Conservation (phyloP, 2,329 filamentous ascomycete genomes). For the Cladosporium sp. region DNA sequence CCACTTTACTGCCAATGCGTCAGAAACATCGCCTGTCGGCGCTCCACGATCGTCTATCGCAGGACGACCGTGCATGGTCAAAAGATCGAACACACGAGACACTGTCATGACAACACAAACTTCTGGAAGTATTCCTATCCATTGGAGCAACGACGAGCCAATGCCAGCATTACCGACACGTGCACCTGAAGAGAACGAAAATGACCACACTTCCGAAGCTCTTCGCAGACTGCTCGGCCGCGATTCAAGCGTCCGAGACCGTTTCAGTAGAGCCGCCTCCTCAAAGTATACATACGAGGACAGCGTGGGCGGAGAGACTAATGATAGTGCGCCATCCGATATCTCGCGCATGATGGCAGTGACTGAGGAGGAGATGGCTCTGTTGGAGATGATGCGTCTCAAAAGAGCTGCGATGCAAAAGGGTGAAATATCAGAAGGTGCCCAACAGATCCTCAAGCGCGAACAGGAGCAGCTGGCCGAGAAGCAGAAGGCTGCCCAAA, state of each 20-base stretch:
- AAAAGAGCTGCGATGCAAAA: slow-evolving; percentile 51
- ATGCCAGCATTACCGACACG: slow-evolving; percentile 18
- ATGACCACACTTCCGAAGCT: slow-evolving; percentile 19
- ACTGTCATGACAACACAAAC: slow-evolving; percentile 26
- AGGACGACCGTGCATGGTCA: slow-evolving; percentile 21
- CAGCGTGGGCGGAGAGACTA: slow-evolving; percentile 19
- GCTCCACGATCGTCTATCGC: slow-evolving; percentile 11
- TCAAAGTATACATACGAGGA: slow-evolving; percentile 11
- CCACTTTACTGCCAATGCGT: slow-evolving; percentile 9
- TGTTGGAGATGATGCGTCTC: slow-evolving; percentile 51
- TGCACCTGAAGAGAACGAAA: neutral
- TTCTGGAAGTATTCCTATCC: slow-evolving; percentile 32
- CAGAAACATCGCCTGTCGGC: slow-evolving; percentile 10
- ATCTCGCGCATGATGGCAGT: slow-evolving; percentile 45
- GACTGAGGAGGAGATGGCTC: slow-evolving; percentile 51
- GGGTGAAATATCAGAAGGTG: slow-evolving; percentile 41
- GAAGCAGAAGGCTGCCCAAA: slow-evolving; percentile 27
- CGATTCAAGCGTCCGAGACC: neutral
- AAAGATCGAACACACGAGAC: slow-evolving; percentile 17
- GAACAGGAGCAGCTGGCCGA: slow-evolving; percentile 34
- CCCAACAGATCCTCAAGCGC: slow-evolving; percentile 35
- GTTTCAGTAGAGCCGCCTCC: neutral
- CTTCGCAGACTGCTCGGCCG: slow-evolving; percentile 21
- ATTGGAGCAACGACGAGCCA: slow-evolving; percentile 22
- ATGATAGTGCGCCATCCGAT: slow-evolving; percentile 22